These are phyloP conservation scores for Cucurbita maxima DNA, from an alignment of 306 rosid genomes.

Conservation along the genomic window DNA sequence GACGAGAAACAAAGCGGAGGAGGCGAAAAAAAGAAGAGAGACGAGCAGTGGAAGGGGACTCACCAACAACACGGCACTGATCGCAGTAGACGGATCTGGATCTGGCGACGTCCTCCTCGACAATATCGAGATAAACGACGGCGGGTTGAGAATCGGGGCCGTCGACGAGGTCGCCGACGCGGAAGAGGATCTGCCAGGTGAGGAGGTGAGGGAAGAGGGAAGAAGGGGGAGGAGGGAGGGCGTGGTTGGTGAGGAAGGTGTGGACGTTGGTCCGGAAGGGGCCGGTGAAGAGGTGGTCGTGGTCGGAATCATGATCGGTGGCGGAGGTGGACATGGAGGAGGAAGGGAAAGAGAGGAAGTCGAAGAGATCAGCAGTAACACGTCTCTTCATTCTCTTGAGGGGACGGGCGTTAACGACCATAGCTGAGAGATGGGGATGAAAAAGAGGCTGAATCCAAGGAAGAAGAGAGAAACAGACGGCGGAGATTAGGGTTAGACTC, in stretches of 20 bases:
- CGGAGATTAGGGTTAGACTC: constrained; percentile 1
- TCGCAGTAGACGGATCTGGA: constrained; percentile 83
- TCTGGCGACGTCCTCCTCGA: constrained; percentile 88
- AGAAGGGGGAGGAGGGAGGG: constrained; percentile 70
- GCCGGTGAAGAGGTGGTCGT: constrained; percentile 18
- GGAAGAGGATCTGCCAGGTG: constrained; percentile 83
- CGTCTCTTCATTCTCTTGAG: constrained; percentile 75
- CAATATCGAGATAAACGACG: constrained; percentile 60
- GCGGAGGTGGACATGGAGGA: not conserved
- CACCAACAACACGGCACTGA: constrained; percentile 98
- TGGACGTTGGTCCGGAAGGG: constrained; percentile 53
- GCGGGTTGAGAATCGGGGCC: constrained; percentile 34
- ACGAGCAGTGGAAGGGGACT: constrained; percentile 14
- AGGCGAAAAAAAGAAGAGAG: not conserved
- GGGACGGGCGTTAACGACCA: constrained; percentile 73
- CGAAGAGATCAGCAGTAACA: constrained; percentile 67
- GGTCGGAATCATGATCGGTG: not conserved
- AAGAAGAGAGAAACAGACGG: not conserved
- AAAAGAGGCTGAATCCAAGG: not conserved
- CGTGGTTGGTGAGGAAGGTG: constrained; percentile 51
- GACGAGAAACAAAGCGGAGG: not conserved
- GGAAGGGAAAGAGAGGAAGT: constrained; percentile 57
- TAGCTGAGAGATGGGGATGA: constrained; percentile 1
- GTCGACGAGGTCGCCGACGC: constrained; percentile 39
- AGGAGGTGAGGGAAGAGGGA: constrained; percentile 66